Evolutionary conservation across 2,329 filamentous ascomycete species (phyloP).

Genomic region (Ophiostoma triangulosporum): DNA sequence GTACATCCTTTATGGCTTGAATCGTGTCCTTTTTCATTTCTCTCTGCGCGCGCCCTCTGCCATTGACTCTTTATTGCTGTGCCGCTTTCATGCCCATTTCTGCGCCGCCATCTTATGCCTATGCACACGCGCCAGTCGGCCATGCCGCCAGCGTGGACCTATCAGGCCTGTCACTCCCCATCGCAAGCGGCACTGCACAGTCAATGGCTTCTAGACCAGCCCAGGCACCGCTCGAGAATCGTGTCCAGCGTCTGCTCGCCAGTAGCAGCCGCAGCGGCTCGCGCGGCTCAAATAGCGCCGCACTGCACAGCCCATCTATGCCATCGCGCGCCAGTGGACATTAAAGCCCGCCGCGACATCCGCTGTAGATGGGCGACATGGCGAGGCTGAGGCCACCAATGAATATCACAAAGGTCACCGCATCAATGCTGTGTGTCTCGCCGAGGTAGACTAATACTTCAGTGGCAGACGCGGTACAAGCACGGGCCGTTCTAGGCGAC

Average conservation of each 20-base stretch:
- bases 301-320: background rate
- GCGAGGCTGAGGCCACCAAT: conserved; percentile 25
- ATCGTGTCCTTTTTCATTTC: background rate
- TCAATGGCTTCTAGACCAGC: background rate
- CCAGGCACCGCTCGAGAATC: background rate
- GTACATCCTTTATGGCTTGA: background rate
- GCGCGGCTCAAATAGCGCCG: background rate
- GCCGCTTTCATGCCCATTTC: background rate
- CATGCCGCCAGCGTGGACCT: too few species aligned
- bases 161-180: background rate
- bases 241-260: background rate
- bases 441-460: too few species aligned
- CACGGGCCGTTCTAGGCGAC: background rate
- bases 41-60: background rate
- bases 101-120: background rate
- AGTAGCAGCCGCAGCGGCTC: background rate
- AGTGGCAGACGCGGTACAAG: background rate
- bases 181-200: background rate
- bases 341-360: background rate
- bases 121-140: background rate
- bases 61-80: background rate
- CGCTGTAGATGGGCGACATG: conserved; percentile 16
- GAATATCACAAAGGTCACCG: conserved; percentile 20
- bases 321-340: background rate
- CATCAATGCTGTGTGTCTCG: conserved; percentile 12